Conservation (phyloP, 2,329 filamentous ascomycete genomes). For the Davidsoniella eucalypti region DNA sequence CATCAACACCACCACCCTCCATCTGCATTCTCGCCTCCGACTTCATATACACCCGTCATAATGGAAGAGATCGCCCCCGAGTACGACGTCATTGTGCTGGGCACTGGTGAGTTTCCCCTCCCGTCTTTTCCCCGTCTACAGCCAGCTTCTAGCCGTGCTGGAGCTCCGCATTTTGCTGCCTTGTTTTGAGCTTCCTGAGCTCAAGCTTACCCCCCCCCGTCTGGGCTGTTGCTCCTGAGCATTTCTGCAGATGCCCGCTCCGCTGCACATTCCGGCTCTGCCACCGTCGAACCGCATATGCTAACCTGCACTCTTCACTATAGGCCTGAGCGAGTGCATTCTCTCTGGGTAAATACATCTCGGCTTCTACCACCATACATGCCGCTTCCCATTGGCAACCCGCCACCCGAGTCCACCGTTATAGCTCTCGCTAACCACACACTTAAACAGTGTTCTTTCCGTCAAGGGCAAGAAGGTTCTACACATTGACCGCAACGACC, state of each 20-base stretch:
- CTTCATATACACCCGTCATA: slow-evolving; percentile 20
- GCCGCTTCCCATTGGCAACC: too few relatives aligned
- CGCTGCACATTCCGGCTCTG: not conserved
- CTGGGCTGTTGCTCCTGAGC: not conserved
- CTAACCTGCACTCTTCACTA: slow-evolving; percentile 17
- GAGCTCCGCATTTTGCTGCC: not conserved
- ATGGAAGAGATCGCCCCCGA: slow-evolving; percentile 98
- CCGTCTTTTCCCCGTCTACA: not conserved
- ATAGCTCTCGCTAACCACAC: not conserved
- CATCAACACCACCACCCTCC: slow-evolving; percentile 17
- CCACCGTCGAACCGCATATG: slow-evolving; percentile 3
- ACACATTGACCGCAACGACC: slow-evolving; percentile 95
- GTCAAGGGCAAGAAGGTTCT: slow-evolving; percentile 99
- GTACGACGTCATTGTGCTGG: slow-evolving; percentile 97
- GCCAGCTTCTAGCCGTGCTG: not conserved
- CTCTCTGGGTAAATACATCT: slow-evolving; percentile 63
- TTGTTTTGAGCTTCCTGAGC: not conserved
- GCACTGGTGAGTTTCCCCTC: slow-evolving; percentile 56
- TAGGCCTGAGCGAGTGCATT: slow-evolving; percentile 96
- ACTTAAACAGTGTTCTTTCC: slow-evolving; percentile 60
- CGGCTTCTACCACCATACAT: not conserved
- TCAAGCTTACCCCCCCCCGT: not conserved
- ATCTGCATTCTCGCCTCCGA: slow-evolving; percentile 17
- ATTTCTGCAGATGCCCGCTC: not conserved
- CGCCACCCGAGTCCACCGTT: not conserved